Evolutionary conservation across 2,329 filamentous ascomycete species (phyloP).

Genomic region (Aureobasidium sp.): DNA sequence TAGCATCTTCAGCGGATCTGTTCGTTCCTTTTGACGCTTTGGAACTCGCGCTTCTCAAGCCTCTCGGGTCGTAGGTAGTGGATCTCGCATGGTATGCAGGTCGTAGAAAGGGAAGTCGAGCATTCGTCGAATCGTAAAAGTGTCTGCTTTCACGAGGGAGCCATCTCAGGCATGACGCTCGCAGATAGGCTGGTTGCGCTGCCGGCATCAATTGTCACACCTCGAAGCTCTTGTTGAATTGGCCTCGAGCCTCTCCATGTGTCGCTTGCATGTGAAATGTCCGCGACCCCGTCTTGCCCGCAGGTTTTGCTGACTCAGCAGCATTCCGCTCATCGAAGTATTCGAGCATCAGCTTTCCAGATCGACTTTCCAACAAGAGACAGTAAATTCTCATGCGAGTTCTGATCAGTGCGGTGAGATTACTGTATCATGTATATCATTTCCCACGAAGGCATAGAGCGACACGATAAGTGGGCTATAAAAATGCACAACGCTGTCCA

Average conservation of each 20-base stretch:
- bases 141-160: constrained; percentile 5
- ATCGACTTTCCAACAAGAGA: background rate
- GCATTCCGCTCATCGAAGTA: background rate
- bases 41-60: background rate
- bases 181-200: constrained; percentile 5
- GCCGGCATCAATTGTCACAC: constrained; percentile 9
- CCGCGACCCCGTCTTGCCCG: constrained; percentile 1
- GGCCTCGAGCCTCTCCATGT: background rate
- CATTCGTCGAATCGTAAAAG: background rate
- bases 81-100: background rate
- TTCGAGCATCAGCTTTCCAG: background rate
- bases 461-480: background rate
- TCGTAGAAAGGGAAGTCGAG: background rate
- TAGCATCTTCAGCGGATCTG: background rate
- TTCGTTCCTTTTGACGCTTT: background rate
- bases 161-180: constrained; percentile 11
- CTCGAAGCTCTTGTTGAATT: background rate
- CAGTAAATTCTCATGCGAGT: too few relatives aligned
- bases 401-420: too few relatives aligned
- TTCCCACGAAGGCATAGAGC: background rate
- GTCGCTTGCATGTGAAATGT: constrained; percentile 6
- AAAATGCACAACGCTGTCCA: background rate
- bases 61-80: background rate
- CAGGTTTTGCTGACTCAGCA: constrained; percentile 5
- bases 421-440: background rate